Evolutionary conservation across 805 yeast species (phyloP), one percentile per base, ranked within the genome.

Genomic region (Hanseniaspora guilliermondii): DNA sequence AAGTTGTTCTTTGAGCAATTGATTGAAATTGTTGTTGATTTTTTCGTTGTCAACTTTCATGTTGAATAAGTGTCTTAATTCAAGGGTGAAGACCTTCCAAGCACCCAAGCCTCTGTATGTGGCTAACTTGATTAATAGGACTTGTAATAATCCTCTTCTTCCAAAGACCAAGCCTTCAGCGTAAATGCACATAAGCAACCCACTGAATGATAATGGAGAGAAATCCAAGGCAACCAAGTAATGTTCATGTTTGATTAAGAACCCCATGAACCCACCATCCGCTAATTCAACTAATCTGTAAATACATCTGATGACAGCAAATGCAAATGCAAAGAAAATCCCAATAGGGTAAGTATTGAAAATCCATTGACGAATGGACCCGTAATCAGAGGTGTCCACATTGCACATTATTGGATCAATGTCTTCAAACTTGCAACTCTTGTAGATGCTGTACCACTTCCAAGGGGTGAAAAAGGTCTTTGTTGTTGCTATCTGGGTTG

Each of bases 231-330:
- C 71, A 63, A 82, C 69, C 60, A 83, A 77, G 60, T 75, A 80
- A 46, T 71, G 65, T 63, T 83, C 87, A 53, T 76, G 78, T 2
- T 73, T 70, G 48, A 85, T 82, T 60, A 87, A 69, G 55, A 66
- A 71, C 1, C 95, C 91, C 6, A 62, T 56, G 83, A 89, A 85
- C 14, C 70, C 71, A 14, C 89, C 91, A 62, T 80, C 79, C 2
- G 80, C 67, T 56, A 87, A 71, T 66, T 87, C 96, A 38, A 77
- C 73, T 30, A 85, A 74, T 63, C 95, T 76, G 67, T 85, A 87
- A 41, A 81, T 70, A 59, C 89, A 83, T 62, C 96, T 76, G 32
- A 78, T 70, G 58, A 76, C 81, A 24, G 87, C 73, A 42, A 79
- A 73, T 2, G 76, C 22, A 4, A 80, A 78, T 0, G 83, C 70